Evolutionary conservation across 2,329 filamentous ascomycete genomes (phyloP).

Genomic region (Colletotrichum eremochloae): DNA sequence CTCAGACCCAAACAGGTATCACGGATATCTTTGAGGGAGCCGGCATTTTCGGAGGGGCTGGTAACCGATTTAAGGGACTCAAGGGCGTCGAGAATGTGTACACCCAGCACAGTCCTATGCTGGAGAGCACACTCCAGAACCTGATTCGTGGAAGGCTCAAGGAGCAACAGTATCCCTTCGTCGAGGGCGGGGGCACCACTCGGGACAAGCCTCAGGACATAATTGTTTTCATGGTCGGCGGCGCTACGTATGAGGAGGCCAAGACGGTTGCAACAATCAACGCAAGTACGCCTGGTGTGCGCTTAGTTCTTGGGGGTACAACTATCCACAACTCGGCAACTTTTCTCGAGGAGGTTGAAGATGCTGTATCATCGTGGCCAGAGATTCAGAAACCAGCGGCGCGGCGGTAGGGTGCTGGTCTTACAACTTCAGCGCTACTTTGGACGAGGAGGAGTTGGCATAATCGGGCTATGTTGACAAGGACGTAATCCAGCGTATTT

Average conservation of each 20-base stretch:
- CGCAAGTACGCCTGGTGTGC: conserved; percentile 86
- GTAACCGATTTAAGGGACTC: conserved; percentile 90
- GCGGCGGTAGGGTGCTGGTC: conserved; percentile 44
- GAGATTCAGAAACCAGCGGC: conserved; percentile 61
- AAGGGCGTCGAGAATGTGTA: conserved; percentile 99
- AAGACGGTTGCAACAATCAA: conserved; percentile 97
- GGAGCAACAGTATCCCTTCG: conserved; percentile 91
- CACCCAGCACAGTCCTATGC: conserved; percentile 91
- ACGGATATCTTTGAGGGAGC: conserved; percentile 92
- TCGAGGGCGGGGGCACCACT: conserved; percentile 88
- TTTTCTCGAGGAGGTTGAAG: conserved; percentile 92
- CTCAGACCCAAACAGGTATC: conserved; percentile 81
- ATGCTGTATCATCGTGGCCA: conserved; percentile 89
- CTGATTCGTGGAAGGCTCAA: conserved; percentile 91
- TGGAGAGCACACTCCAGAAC: conserved; percentile 91
- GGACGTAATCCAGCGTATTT: not conserved
- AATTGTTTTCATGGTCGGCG: conserved; percentile 93
- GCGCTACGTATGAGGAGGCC: conserved; percentile 95
- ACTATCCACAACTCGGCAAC: conserved; percentile 87
- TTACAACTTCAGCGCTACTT: not conserved
- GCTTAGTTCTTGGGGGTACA: conserved; percentile 91
- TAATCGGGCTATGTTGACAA: too few relatives aligned
- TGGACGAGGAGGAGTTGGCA: not conserved
- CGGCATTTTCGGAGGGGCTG: conserved; percentile 90
- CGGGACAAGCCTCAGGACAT: conserved; percentile 97